Evolutionary conservation across 129 eudicot species (phyloP).

Genomic region (sunflower (Helianthus annuus)): HanXRQr2.0-SUNRISE NC_035434.2:8181441-8181940

Average conservation of each 20-base stretch:
- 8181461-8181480: conserved; percentile 32
- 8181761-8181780: conserved; percentile 81
- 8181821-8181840: conserved; percentile 23
- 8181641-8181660: neutral
- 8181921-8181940: no score
- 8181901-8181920: no score
- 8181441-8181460: conserved; percentile 94
- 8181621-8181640: neutral
- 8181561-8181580: conserved; percentile 51
- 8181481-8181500: conserved; percentile 84
- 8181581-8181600: conserved; percentile 56
- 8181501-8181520: conserved; percentile 85
- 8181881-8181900: no score
- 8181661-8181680: neutral
- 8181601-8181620: conserved; percentile 31
- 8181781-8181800: conserved; percentile 91
- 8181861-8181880: no score
- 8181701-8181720: conserved; percentile 44
- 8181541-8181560: conserved; percentile 51
- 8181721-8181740: conserved; percentile 46
- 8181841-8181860: no score
- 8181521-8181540: conserved; percentile 72
- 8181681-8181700: neutral
- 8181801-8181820: conserved; percentile 97
- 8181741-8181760: conserved; percentile 50